Conservation (phyloP, 495 filamentous ascomycete species). For the Amorphotheca resinae region DNA sequence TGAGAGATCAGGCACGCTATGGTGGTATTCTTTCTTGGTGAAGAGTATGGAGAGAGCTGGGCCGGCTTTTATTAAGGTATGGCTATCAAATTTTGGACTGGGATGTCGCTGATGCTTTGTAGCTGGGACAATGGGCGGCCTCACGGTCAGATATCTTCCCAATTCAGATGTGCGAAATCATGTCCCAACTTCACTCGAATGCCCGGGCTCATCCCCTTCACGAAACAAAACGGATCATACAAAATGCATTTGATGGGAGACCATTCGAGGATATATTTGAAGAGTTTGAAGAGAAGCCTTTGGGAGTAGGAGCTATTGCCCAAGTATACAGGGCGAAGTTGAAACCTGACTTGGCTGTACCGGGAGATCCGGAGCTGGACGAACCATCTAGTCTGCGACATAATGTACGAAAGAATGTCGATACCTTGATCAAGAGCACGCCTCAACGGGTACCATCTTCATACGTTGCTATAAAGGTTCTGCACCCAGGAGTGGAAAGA, state of each 20-base stretch:
- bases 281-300: slow-evolving; percentile 80
- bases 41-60: slow-evolving; percentile 85
- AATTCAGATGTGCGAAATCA: slow-evolving; percentile 77
- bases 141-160: slow-evolving; percentile 96
- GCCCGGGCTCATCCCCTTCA: slow-evolving; percentile 82
- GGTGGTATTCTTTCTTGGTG: slow-evolving; percentile 93
- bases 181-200: slow-evolving; percentile 92
- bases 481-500: slow-evolving; percentile 84
- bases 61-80: slow-evolving; percentile 94
- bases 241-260: slow-evolving; percentile 66
- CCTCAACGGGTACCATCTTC: slow-evolving; percentile 78
- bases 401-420: slow-evolving; percentile 68
- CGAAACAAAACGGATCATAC: slow-evolving; percentile 66
- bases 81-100: background rate
- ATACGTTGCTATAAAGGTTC: slow-evolving; percentile 93
- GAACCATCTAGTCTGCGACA: slow-evolving; percentile 43
- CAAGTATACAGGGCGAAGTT: slow-evolving; percentile 96
- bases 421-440: slow-evolving; percentile 70
- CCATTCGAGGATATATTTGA: slow-evolving; percentile 89
- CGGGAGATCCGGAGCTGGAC: slow-evolving; percentile 43
- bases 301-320: slow-evolving; percentile 93
- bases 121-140: slow-evolving; percentile 99
- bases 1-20: slow-evolving; percentile 68
- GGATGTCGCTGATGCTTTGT: slow-evolving; percentile 18
- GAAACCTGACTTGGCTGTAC: slow-evolving; percentile 60